Percentiles rank a stretch among this genome's conserved stretches.
These are phyloP conservation scores for Lactuca sativa DNA, from an alignment of 129 eudicot species.

Conservation along the genomic window DNA sequence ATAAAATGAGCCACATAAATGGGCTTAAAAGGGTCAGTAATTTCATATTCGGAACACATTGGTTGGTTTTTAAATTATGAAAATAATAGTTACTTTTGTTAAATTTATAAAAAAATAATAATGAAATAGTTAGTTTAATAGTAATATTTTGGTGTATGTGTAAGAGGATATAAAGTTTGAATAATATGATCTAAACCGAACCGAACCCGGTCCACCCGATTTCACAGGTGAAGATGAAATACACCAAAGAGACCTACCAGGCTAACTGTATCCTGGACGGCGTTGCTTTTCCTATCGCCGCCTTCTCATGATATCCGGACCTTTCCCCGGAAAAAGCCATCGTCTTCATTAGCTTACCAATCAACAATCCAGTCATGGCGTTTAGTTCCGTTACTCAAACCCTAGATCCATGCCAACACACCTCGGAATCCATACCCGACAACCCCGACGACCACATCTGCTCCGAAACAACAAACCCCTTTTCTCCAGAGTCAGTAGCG, in stretches of 20 bases:
- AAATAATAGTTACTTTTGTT: too few relatives aligned
- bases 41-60: too few relatives aligned
- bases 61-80: too few relatives aligned
- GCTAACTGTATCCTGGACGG: background rate
- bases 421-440: constrained; percentile 18
- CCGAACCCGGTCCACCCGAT: constrained; percentile 25
- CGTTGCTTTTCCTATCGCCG: background rate
- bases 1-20: too few relatives aligned
- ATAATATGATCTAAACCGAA: background rate
- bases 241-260: background rate
- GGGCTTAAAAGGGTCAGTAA: too few relatives aligned
- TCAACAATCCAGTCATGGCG: constrained; percentile 32
- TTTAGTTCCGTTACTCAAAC: constrained; percentile 32
- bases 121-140: too few relatives aligned
- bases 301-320: background rate
- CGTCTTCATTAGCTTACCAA: background rate
- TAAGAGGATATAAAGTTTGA: too few relatives aligned
- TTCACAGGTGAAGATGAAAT: background rate
- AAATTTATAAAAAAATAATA: too few relatives aligned
- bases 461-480: constrained; percentile 3
- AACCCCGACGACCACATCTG: constrained; percentile 37
- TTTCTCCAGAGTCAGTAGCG: constrained; percentile 7
- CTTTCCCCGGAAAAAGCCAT: constrained; percentile 5
- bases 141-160: too few relatives aligned
- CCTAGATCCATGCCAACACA: constrained; percentile 22